Conservation (phyloP, 257 asterid species). For the Knoxia roxburghii region DNA sequence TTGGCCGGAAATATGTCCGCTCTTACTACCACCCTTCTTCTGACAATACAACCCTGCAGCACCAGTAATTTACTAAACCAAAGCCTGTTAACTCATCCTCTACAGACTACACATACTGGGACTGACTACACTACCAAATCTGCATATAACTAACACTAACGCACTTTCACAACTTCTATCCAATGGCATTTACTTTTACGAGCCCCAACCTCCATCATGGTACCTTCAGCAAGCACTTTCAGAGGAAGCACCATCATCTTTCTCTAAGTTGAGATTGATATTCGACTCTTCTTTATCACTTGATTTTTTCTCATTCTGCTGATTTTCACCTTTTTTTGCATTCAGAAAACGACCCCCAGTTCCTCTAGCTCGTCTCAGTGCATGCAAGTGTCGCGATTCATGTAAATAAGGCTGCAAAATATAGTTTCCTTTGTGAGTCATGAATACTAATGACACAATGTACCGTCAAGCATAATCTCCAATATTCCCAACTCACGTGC, state of each 20-base stretch:
- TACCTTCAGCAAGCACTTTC: conserved; percentile 39
- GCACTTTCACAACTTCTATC: conserved; percentile 3
- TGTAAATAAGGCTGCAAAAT: conserved; percentile 90
- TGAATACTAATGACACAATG: background rate
- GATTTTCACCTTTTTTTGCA: conserved; percentile 50
- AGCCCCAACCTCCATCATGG: conserved; percentile 3
- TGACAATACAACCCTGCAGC: background rate
- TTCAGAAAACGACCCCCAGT: conserved; percentile 83
- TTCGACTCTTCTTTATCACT: conserved; percentile 36
- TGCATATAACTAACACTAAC: conserved; percentile 17
- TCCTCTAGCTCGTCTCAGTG: conserved; percentile 80
- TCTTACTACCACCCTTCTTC: conserved; percentile 2
- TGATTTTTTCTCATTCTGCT: conserved; percentile 39
- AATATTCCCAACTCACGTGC: background rate
- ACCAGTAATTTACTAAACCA: conserved; percentile 30
- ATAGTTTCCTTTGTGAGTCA: conserved; percentile 8
- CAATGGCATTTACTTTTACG: background rate
- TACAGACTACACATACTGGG: conserved; percentile 25
- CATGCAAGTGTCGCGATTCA: conserved; percentile 91
- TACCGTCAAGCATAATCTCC: background rate
- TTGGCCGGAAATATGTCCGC: background rate
- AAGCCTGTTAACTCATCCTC: conserved; percentile 42
- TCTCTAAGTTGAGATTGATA: conserved; percentile 40
- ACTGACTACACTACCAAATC: conserved; percentile 19
- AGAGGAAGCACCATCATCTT: conserved; percentile 25